These are phyloP conservation scores for Hyphopichia burtonii DNA, from an alignment of 1,139 yeast species.

Conservation along the genomic window DNA sequence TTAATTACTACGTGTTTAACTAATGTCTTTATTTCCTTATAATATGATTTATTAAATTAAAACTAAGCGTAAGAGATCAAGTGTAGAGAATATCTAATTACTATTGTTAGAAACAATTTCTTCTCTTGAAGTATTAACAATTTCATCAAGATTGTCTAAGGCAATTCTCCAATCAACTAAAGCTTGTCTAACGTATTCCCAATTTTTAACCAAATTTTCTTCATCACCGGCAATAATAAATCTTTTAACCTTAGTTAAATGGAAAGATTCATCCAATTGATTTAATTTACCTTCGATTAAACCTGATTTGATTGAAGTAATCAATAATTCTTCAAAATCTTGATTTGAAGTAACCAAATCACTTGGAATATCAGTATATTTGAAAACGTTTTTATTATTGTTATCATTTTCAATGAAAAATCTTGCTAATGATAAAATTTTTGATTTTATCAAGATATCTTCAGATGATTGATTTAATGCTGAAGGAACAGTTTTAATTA, in stretches of 20 bases:
- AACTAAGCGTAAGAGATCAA: too few relatives aligned
- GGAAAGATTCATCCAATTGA: conserved; percentile 44
- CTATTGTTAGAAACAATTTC: conserved; percentile 29
- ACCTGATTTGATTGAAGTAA: conserved; percentile 44
- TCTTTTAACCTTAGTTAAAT: conserved; percentile 44
- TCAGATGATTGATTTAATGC: conserved; percentile 15
- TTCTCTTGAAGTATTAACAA: conserved; percentile 46
- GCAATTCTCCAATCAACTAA: conserved; percentile 43
- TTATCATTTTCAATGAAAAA: conserved; percentile 29
- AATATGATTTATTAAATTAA: too few relatives aligned
- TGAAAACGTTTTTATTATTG: conserved; percentile 26
- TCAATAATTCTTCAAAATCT: conserved; percentile 43
- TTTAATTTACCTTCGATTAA: conserved; percentile 49
- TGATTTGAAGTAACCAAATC: conserved; percentile 24
- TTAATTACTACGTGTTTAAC: not conserved
- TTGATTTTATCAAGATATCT: conserved; percentile 35
- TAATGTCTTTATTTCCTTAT: not conserved
- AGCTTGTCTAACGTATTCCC: conserved; percentile 36
- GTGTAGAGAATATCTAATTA: not conserved
- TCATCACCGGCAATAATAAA: conserved; percentile 38
- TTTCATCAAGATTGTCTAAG: conserved; percentile 41
- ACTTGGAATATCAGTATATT: conserved; percentile 39
- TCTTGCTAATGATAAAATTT: conserved; percentile 43
- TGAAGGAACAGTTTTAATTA: conserved; percentile 13
- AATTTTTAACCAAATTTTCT: conserved; percentile 31